Evolutionary conservation across 1,284 basidiomycete genomes (phyloP).

Genomic region (Malassezia sympodialis): DNA sequence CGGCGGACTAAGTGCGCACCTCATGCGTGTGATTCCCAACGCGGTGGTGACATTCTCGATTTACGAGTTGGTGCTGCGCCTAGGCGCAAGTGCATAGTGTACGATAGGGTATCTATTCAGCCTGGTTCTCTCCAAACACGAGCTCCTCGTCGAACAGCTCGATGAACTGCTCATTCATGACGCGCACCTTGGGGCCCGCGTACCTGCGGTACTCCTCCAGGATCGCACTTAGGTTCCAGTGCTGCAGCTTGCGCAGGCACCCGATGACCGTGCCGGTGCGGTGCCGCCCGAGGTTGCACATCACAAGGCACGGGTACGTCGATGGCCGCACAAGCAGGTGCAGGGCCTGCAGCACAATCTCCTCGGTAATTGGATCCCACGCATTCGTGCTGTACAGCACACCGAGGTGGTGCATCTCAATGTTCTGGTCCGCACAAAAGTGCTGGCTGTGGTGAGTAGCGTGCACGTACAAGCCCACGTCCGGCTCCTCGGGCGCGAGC

Average conservation of each 20-base stretch:
- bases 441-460: conserved; percentile 19
- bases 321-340: conserved; percentile 52
- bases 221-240: conserved; percentile 53
- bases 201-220: conserved; percentile 54
- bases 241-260: conserved; percentile 51
- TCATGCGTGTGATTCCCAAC: conserved; percentile 74
- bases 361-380: conserved; percentile 51
- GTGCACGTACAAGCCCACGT: conserved; percentile 50
- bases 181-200: conserved; percentile 53
- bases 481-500: conserved; percentile 54
- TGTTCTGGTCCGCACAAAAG: conserved; percentile 41
- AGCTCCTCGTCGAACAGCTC: conserved; percentile 54
- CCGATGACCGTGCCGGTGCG: conserved; percentile 54
- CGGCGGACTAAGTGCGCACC: conserved; percentile 82
- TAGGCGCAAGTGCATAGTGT: conserved; percentile 18
- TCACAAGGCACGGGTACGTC: conserved; percentile 52
- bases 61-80: conserved; percentile 47
- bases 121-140: conserved; percentile 51
- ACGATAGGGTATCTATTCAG: conserved; percentile 24
- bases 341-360: conserved; percentile 53
- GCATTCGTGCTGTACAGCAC: conserved; percentile 50
- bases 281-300: conserved; percentile 54
- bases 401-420: conserved; percentile 49
- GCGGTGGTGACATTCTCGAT: conserved; percentile 86
- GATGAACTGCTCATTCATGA: conserved; percentile 55